These are phyloP conservation scores for Pelagomonas calceolata DNA, from an alignment of 108 stramenopile species.

Conservation along the genomic window DNA sequence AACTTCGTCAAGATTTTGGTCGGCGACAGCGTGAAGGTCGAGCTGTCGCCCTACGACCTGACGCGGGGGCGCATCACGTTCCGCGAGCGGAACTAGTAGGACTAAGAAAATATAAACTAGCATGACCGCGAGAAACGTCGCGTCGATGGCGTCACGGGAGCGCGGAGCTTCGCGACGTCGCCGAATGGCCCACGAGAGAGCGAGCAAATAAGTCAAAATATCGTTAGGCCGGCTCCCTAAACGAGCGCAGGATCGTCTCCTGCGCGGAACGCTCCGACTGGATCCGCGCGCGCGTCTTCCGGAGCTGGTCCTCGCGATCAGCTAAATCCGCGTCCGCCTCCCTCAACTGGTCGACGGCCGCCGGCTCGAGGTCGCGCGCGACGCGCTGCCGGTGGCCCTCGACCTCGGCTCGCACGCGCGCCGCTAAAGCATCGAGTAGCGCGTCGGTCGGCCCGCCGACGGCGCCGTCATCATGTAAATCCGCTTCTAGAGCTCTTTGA, in stretches of 20 bases:
- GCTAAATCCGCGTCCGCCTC: neutral
- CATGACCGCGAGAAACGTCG: no score
- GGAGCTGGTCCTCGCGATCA: neutral
- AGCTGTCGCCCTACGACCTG: slow-evolving; percentile 83
- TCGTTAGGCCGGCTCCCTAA: no score
- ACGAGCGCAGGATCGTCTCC: neutral
- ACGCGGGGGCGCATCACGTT: slow-evolving; percentile 84
- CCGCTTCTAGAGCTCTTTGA: neutral
- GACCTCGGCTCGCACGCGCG: neutral
- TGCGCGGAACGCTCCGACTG: neutral
- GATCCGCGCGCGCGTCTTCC: neutral
- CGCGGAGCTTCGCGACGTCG: no score
- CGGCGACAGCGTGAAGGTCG: slow-evolving; percentile 77
- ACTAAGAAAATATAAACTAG: no score
- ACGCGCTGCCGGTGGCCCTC: neutral
- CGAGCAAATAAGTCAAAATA: no score
- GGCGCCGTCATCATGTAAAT: neutral
- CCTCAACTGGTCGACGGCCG: neutral
- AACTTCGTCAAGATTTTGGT: slow-evolving; percentile 81
- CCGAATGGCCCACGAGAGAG: no score
- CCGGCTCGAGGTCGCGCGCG: neutral
- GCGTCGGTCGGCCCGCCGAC: neutral
- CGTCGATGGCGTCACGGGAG: no score
- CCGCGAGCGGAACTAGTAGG: slow-evolving; percentile 51
- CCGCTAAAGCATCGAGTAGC: neutral